Evolutionary conservation across 2,329 filamentous ascomycete genomes (phyloP), one percentile per base, ranked within the genome.

Genomic region (Neocucurbitaria cava): DNA sequence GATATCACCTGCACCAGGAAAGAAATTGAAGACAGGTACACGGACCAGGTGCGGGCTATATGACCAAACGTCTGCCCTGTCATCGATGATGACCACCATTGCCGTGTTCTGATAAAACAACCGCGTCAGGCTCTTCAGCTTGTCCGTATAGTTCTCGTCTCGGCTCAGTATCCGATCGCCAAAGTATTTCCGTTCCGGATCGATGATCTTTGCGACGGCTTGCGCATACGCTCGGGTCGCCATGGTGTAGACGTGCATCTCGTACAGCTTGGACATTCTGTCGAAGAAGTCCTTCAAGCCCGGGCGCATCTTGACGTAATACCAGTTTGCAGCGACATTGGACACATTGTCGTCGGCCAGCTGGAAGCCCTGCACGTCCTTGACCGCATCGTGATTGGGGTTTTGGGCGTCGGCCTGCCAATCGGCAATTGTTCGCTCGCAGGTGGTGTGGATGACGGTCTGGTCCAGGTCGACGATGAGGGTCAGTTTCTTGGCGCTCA

Each of bases 11-110:
- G 97, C 96, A 15, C 95, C 95, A 52, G 96, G 91, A 79, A 98
- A 99, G 77, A 99, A 99, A 74, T 98, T 94, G 74, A 96, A 99
- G 0, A 94, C 92, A 1, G 88, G 88, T 30, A 99, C 95, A 73
- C 96, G 96, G 78, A 99, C 92, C 31, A 99, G 84, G 69, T 99
- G 97, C 5, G 90, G 86, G 65, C 90, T 89, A 83, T 96, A 98
- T 64, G 89, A 87, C 95, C 95, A 99, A 7, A 99, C 94, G 73
- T 99, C 95, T 48, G 92, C 92, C 64, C 95, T 87, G 76, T 99
- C 95, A 72, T 99, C 95, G 62, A 99, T 99, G 67, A 99, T 97
- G 54, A 97, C 93, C 0, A 97, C 96, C 95, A 99, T 99, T 76
- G 96, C 94, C 5, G 94, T 98, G 76, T 96, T 96, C 55, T 96